Base-by-base conservation (phyloP, 1,284 basidiomycete genomes). In the Irpex sp. region DNA sequence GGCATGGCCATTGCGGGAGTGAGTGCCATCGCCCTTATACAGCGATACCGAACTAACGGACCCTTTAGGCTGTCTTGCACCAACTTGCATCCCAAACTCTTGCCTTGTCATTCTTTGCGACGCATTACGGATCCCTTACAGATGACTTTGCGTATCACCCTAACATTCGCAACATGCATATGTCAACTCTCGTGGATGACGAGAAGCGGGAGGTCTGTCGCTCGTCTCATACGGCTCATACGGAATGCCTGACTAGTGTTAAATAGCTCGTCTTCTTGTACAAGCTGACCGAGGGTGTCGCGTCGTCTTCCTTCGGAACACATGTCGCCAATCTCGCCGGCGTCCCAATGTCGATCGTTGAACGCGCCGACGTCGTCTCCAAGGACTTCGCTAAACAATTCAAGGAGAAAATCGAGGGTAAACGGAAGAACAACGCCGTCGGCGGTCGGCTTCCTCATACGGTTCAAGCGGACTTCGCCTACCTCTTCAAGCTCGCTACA, bases 1-100 rank as follows among this genome's bases (percentile, higher is more conserved):
- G 96, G 96, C 17, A 95, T 97, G 92, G 94, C 94, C 9, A 97
- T 98, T 69, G 95, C 96, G 57, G 91, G 90, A 61, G 90, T 91
- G 75, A 57, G 84, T 77, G 1, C 11, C 9, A 57, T 44, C 51
- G 31, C 49, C 54, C 17, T 6, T 21, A 51, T 54, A 21, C 34
- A 54, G 57, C 47, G n/a, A 13, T 36, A 37, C 37, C 17, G 17
- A 34, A 63, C 31, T 34, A 31, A 36, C 7, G 37, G 68, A 63
- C 34, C 56, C 13, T 57, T 57, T 64, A 92, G 83, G 92, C 95
- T n/a, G 96, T 98, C 11, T 76, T 97, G 40, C 96, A 97, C 73
- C 88, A 96, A 74, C 82, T 97, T 6, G 93, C 96, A 0, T 97
- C 95, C 0, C 93, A 94, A 71, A 96, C 93, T 0, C 80, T 97